phyloP scores from a whole-genome alignment of 768 basidiomycete genomes.

The Jaapia argillacea region DNA sequence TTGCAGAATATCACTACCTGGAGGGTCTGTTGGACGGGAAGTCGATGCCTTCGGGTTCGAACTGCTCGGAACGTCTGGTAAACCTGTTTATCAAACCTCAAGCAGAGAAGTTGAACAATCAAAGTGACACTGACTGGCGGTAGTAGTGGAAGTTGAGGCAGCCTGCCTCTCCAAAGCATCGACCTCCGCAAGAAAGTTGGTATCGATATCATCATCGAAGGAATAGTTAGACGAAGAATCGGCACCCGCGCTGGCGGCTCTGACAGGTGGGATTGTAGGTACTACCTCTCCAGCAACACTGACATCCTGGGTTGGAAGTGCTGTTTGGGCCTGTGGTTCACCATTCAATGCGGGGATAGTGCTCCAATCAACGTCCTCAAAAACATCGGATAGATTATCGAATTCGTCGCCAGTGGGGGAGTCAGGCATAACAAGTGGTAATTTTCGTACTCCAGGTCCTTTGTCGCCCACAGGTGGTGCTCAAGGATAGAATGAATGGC shows the following conservation, averaged over 20 bases:
- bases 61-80: too few relatives aligned
- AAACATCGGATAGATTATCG: slow-evolving; percentile 41
- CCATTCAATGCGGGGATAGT: slow-evolving; percentile 21
- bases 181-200: slow-evolving; percentile 24
- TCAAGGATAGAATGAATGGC: too few relatives aligned
- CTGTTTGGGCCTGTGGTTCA: not conserved
- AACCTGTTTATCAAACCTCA: too few relatives aligned
- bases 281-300: not conserved
- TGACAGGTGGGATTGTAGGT: not conserved
- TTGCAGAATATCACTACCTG: too few relatives aligned
- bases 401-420: slow-evolving; percentile 36
- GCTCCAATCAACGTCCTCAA: slow-evolving; percentile 38
- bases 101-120: too few relatives aligned
- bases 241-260: slow-evolving; percentile 4
- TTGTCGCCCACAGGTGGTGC: too few relatives aligned
- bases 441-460: too few relatives aligned
- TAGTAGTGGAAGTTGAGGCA: too few relatives aligned
- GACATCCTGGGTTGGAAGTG: slow-evolving; percentile 14
- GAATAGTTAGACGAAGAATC: slow-evolving; percentile 1
- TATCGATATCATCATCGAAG: slow-evolving; percentile 14
- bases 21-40: too few relatives aligned
- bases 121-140: too few relatives aligned
- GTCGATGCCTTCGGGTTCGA: too few relatives aligned
- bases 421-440: too few relatives aligned
- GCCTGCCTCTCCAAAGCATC: slow-evolving; percentile 34